These are phyloP conservation scores for Leishmania braziliensis DNA, from an alignment of 208 protist genomes.

Conservation along the genomic window DNA sequence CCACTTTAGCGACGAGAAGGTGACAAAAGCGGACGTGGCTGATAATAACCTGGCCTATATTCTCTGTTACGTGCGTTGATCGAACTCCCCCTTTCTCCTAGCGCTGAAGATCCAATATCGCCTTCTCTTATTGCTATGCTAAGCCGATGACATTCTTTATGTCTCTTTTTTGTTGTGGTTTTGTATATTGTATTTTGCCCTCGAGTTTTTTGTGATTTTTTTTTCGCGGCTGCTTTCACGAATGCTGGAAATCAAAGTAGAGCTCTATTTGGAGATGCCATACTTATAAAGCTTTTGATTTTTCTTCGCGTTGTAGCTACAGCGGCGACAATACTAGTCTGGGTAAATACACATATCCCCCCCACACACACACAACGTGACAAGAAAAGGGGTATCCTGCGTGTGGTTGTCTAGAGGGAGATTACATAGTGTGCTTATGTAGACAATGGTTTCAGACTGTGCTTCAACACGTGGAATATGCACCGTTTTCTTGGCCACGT, in stretches of 20 bases:
- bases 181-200: not conserved
- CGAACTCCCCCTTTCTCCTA: not conserved
- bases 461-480: not conserved
- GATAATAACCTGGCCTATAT: constrained; percentile 77
- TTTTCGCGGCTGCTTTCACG: not conserved
- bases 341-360: no score
- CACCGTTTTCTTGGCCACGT: not conserved
- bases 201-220: constrained; percentile 15
- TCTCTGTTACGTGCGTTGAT: constrained; percentile 67
- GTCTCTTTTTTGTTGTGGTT: not conserved
- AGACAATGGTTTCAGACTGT: not conserved
- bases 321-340: not conserved
- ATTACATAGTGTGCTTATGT: not conserved
- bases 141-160: constrained; percentile 13
- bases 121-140: not conserved
- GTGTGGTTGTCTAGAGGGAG: not conserved
- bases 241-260: not conserved
- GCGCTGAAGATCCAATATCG: not conserved
- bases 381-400: not conserved
- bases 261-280: not conserved
- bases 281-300: not conserved
- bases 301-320: not conserved
- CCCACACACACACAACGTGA: not conserved
- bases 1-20: constrained; percentile 82
- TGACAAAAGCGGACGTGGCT: constrained; percentile 37